A percentile compares a stretch with the other conserved stretches of the same genome.
Evolutionary conservation across 345 rosid genomes (phyloP).

Genomic region (Salix brachista): DNA sequence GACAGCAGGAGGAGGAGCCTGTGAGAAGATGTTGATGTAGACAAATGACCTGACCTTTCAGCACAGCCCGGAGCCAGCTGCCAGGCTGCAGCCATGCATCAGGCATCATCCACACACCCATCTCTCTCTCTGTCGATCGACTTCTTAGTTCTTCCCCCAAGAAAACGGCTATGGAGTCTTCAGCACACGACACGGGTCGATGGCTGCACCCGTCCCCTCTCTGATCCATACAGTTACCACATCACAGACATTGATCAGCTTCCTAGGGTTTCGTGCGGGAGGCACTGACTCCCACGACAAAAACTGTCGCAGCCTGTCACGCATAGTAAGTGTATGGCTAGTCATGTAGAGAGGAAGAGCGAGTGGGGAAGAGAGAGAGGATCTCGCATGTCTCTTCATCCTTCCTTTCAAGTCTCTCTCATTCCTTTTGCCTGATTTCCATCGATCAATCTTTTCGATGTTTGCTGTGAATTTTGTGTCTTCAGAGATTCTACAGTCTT

Average conservation of each 20-base stretch:
- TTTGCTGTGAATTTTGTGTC: not conserved
- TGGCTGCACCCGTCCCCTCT: constrained; percentile 11
- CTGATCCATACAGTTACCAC: not conserved
- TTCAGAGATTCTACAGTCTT: constrained; percentile 6
- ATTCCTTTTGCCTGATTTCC: constrained; percentile 32
- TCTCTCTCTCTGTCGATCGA: not conserved
- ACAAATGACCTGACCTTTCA: constrained; percentile 45
- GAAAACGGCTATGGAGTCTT: constrained; percentile 21
- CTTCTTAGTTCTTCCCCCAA: not conserved
- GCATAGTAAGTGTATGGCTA: not conserved
- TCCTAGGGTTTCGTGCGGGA: not conserved
- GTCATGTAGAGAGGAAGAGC: not conserved
- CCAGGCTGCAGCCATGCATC: constrained; percentile 2
- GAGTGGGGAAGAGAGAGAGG: not conserved
- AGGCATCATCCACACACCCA: not conserved
- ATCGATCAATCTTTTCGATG: constrained; percentile 13
- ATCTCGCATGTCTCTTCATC: constrained; percentile 19
- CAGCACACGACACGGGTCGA: constrained; percentile 14
- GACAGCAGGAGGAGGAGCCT: constrained; percentile 32
- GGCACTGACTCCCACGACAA: constrained; percentile 47
- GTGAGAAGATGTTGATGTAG: constrained; percentile 38
- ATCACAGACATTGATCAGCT: not conserved
- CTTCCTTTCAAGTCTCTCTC: constrained; percentile 25
- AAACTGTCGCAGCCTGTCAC: constrained; percentile 15
- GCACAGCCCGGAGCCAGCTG: not conserved